A percentile compares a stretch with the other conserved stretches of the same genome.
Evolutionary conservation across 1,284 basidiomycete species (phyloP).

Genomic region (Meira nashicola): DNA sequence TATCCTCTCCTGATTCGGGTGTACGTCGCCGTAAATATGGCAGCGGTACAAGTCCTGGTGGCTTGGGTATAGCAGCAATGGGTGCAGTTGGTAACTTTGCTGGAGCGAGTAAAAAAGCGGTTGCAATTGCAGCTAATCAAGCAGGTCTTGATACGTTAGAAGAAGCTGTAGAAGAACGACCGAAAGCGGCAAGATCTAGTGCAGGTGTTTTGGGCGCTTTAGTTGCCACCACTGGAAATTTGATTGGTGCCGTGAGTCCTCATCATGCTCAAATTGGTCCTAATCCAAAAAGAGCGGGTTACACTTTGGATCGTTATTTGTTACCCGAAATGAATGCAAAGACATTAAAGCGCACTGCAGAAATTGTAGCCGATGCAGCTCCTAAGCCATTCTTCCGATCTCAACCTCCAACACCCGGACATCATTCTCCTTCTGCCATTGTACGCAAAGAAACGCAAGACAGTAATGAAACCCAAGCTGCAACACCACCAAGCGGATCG

Average conservation of each 20-base stretch:
- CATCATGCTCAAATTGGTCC: slow-evolving; percentile 59
- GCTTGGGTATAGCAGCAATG: neutral
- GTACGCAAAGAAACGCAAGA: slow-evolving; percentile 11
- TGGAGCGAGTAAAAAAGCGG: slow-evolving; percentile 19
- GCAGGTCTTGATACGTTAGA: slow-evolving; percentile 30
- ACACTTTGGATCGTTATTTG: slow-evolving; percentile 62
- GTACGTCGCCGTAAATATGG: slow-evolving; percentile 4
- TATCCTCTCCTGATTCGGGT: neutral
- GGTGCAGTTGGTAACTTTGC: slow-evolving; percentile 7
- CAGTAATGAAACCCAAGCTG: slow-evolving; percentile 17
- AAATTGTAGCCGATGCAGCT: slow-evolving; percentile 49
- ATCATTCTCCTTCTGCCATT: neutral
- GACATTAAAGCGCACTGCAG: slow-evolving; percentile 46
- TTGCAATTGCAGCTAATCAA: slow-evolving; percentile 41
- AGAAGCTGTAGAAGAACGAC: slow-evolving; percentile 54
- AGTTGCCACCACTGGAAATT: slow-evolving; percentile 67
- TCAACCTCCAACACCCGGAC: slow-evolving; percentile 14
- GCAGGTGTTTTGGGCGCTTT: slow-evolving; percentile 71
- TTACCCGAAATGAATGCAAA: slow-evolving; percentile 52
- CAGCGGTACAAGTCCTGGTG: slow-evolving; percentile 6
- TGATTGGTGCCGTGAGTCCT: slow-evolving; percentile 50
- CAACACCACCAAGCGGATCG: slow-evolving; percentile 8
- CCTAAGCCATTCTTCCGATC: slow-evolving; percentile 19
- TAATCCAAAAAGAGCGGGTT: slow-evolving; percentile 66
- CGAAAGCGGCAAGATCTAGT: slow-evolving; percentile 59